phyloP scores from a whole-genome alignment of 495 filamentous ascomycete species.

The Tuber magnatum region DNA sequence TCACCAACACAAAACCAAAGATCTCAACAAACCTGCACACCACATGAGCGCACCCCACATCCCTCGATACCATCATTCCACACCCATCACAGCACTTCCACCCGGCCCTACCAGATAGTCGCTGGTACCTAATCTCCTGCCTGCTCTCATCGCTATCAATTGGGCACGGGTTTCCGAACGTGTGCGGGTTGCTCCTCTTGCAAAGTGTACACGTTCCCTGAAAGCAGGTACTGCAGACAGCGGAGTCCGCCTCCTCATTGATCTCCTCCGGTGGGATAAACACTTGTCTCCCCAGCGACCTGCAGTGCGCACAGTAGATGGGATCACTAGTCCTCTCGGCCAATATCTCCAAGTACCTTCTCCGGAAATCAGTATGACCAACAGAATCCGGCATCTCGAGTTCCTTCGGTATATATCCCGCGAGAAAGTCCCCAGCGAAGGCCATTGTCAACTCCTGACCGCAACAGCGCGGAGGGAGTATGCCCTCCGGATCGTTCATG shows the following conservation, averaged over 20 bases:
- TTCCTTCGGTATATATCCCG: slow-evolving; percentile 18
- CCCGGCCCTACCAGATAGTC: slow-evolving; percentile 24
- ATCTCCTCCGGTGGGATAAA: slow-evolving; percentile 29
- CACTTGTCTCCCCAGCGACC: slow-evolving; percentile 11
- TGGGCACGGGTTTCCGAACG: not conserved
- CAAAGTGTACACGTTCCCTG: slow-evolving; percentile 28
- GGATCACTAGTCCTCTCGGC: slow-evolving; percentile 20
- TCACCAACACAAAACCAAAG: not conserved
- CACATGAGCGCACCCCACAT: slow-evolving; percentile 32
- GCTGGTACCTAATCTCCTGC: slow-evolving; percentile 26
- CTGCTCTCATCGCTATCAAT: slow-evolving; percentile 16
- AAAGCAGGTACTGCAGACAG: slow-evolving; percentile 18
- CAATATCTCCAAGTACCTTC: slow-evolving; percentile 17
- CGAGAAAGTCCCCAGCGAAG: slow-evolving; percentile 27
- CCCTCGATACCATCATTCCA: slow-evolving; percentile 35
- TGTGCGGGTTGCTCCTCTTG: slow-evolving; percentile 19
- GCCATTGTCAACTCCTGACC: slow-evolving; percentile 28
- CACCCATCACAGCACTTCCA: slow-evolving; percentile 31
- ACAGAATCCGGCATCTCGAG: not conserved
- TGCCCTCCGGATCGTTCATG: slow-evolving; percentile 16
- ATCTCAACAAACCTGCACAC: slow-evolving; percentile 25
- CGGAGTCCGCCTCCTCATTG: slow-evolving; percentile 27
- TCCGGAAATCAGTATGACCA: slow-evolving; percentile 1
- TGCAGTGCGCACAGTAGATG: slow-evolving; percentile 17
- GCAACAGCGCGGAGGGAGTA: slow-evolving; percentile 25